Evolutionary conservation across 805 yeast genomes (phyloP).

Genomic region (Saturnispora kantuleensis): DNA sequence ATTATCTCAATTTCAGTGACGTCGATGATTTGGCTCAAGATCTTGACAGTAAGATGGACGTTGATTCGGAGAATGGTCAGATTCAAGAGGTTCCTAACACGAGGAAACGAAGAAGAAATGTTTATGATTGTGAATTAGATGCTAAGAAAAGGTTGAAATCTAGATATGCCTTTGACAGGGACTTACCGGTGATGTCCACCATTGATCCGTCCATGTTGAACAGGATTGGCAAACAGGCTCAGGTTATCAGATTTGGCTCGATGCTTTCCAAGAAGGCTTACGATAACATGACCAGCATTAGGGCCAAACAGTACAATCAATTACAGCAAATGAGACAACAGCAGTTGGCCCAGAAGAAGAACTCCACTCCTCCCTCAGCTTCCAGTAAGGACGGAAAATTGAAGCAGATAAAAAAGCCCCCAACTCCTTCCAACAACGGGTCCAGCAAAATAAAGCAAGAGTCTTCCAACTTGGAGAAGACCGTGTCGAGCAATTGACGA

Average conservation of each 20-base stretch:
- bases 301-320: slow-evolving; percentile 47
- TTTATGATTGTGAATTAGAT: slow-evolving; percentile 27
- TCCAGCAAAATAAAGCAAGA: background rate
- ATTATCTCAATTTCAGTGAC: slow-evolving; percentile 33
- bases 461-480: background rate
- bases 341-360: slow-evolving; percentile 25
- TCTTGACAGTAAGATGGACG: slow-evolving; percentile 21
- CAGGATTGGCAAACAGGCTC: slow-evolving; percentile 77
- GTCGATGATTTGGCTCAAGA: slow-evolving; percentile 13
- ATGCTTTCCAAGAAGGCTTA: slow-evolving; percentile 84
- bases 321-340: slow-evolving; percentile 26
- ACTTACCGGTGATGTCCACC: slow-evolving; percentile 34
- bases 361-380: background rate
- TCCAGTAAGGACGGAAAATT: background rate
- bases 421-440: background rate
- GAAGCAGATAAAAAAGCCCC: background rate
- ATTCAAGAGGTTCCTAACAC: slow-evolving; percentile 4
- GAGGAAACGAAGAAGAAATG: slow-evolving; percentile 20
- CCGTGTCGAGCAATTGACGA: background rate
- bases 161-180: slow-evolving; percentile 42
- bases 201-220: slow-evolving; percentile 80
- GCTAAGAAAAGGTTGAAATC: slow-evolving; percentile 35
- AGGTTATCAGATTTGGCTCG: slow-evolving; percentile 82
- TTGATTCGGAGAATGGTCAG: slow-evolving; percentile 2
- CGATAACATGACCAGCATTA: slow-evolving; percentile 71